Base-by-base conservation (phyloP, 495 filamentous ascomycete species). In the Sordaria brevicollis region DNA sequence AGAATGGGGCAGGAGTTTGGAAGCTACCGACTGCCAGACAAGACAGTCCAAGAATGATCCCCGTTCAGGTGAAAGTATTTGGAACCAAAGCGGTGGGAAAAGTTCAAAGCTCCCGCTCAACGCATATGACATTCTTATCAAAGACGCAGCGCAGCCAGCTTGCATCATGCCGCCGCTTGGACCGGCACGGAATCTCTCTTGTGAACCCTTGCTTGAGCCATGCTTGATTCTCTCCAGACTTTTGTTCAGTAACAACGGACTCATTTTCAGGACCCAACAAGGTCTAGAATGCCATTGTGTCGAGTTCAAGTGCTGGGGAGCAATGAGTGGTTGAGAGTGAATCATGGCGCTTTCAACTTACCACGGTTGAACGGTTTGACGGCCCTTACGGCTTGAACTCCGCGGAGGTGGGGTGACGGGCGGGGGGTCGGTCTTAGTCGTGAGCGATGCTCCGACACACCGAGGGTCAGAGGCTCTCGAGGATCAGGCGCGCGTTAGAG, bases 401-500 rank as follows among this genome's bases (percentile, higher is more conserved):
- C 43, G 67, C 43, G 38, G 38, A 62, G 67, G 43, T 54, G 15
- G 66, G 33, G 19, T 67, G 29, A n/a, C 65, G 17, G 17, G 54
- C 19, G n/a, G 54, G 66, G 66, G 35, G 35, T 29, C 35, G 36
- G 66, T 35, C 36, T 29, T 29, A 1, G 35, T 43, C 21, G 66
- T 19, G 25, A 57, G 11, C 49, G 10, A 11, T 57, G 10, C 25
- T 57, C 49, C 25, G 49, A 57, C 21, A 4, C 39, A 54, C 49
- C 25, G 25, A 57, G 49, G 11, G 25, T 31, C 25, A 57, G 67
- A 71, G 67, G 35, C 71, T 65, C 68, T 43, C 36, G 31, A 9
- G 29, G 41, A 66, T 38, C 72, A 75, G 70, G 72, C 76, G 76
- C 76, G 75, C 73, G 75, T 71, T 74, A 74, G 74, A 73, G 38